Conservation (phyloP, 768 basidiomycete genomes). For the Omphalotus guepiniiformis region DNA sequence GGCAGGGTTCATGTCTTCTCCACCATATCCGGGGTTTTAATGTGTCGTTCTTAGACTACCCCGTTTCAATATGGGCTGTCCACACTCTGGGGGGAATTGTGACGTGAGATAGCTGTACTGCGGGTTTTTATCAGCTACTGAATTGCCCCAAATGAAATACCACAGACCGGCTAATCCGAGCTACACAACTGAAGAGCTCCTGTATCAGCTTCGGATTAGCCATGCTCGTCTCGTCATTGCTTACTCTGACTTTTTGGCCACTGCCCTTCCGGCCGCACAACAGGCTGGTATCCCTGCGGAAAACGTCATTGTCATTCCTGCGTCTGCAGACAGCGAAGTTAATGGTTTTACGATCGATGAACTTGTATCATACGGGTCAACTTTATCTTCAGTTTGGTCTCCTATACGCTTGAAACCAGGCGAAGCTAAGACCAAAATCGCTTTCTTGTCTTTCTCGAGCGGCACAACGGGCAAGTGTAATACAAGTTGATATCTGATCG, state of each 20-base stretch:
- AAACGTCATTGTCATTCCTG: constrained; percentile 35
- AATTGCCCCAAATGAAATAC: constrained; percentile 17
- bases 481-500: constrained; percentile 9
- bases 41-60: constrained; percentile 40
- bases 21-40: background rate
- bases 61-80: constrained; percentile 52
- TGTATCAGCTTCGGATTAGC: constrained; percentile 43
- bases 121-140: constrained; percentile 1
- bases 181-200: constrained; percentile 55
- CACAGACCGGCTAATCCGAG: constrained; percentile 61
- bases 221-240: constrained; percentile 45
- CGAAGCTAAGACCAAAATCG: constrained; percentile 57
- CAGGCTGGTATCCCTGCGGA: constrained; percentile 35
- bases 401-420: too few relatives aligned
- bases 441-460: constrained; percentile 70
- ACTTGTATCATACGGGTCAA: background rate
- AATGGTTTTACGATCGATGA: background rate
- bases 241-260: constrained; percentile 40
- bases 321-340: constrained; percentile 7
- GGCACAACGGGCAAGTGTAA: constrained; percentile 62
- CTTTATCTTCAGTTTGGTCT: background rate
- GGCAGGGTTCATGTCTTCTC: constrained; percentile 31
- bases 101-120: constrained; percentile 43
- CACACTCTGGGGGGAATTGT: constrained; percentile 56
- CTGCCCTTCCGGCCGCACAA: constrained; percentile 23